These are phyloP conservation scores for Aspergillus avenaceus DNA, from an alignment of 495 filamentous ascomycete species.

Conservation along the genomic window DNA sequence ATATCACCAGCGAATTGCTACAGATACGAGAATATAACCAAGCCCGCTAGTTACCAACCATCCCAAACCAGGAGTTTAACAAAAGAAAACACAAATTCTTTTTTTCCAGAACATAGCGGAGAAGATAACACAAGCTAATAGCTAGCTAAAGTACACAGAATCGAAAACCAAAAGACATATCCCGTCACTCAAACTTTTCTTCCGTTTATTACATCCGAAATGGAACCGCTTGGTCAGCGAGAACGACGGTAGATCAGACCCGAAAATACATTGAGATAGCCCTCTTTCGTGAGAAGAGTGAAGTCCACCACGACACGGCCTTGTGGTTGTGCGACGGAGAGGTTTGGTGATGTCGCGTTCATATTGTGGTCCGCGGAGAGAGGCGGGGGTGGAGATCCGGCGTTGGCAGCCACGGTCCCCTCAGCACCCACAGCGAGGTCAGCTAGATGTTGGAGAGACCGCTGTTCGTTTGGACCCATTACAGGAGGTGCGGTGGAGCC, in stretches of 20 bases:
- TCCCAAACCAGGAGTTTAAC: too few species aligned
- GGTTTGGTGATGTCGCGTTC: conserved; percentile 25
- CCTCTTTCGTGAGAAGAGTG: conserved; percentile 41
- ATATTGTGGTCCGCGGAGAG: conserved; percentile 26
- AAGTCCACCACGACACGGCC: conserved; percentile 40
- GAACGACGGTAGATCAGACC: conserved; percentile 37
- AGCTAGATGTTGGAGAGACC: conserved; percentile 59
- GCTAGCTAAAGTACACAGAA: not conserved
- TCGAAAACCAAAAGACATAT: not conserved
- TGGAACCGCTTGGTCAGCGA: conserved; percentile 15
- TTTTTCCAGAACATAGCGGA: not conserved
- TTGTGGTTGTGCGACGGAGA: conserved; percentile 24
- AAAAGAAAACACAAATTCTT: conserved; percentile 1
- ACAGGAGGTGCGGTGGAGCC: conserved; percentile 29
- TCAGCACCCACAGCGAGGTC: conserved; percentile 55
- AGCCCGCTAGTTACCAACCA: not conserved
- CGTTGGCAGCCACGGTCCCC: conserved; percentile 34
- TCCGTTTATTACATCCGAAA: too few species aligned
- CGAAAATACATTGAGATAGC: conserved; percentile 44
- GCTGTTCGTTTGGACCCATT: conserved; percentile 45
- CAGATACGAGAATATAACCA: not conserved
- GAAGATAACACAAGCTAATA: not conserved
- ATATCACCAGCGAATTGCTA: not conserved
- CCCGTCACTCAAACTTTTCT: not conserved
- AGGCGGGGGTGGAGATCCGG: conserved; percentile 31